Base-by-base conservation (phyloP, 495 filamentous ascomycete species). In the Bacidia rubella region DNA sequence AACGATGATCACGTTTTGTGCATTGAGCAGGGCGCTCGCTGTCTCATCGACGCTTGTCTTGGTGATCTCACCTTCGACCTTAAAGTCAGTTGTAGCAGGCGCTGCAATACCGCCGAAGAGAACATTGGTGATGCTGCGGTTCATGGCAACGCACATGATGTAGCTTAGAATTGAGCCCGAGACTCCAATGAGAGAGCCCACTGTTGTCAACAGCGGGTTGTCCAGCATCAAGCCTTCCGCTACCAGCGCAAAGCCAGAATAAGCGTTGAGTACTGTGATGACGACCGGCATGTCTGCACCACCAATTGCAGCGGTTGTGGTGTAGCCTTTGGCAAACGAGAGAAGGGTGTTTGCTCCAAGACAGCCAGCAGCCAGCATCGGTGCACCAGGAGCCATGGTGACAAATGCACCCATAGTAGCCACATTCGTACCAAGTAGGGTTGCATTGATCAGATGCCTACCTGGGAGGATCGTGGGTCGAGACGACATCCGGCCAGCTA, bases 211-310 rank as follows among this genome's bases (percentile, higher is more conserved):
- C 15, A 44, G 17, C 9, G 41, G 20, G 17, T 44, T 44, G 41
- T 44, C 41, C 12, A 44, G 41, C 41, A 44, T 44, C 7, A 44
- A 20, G 20, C 41, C 41, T 44, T 44, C 41, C 9, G 41, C 41
- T 44, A 44, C 41, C 7, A 44, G 20, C 12, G 41, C 41, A 22
- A 44, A 44, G 20, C 41, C 41, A 22, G 41, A 44, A 17, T 44
- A 44, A 22, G 41, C 41, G 20, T 44, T 44, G 7, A 44, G 41
- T n/a, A 44, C 41, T 44, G 41, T 44, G 41, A 44, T 44, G 41
- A 44, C 41, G 20, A 44, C 41, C 7, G 41, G 41, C 41, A 44
- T 44, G 41, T 44, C 41, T 9, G 41, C 41, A 5, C 41, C 41
- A 22, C 41, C 41, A 17, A 44, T 44, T 44, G 41, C 41, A 22